These are phyloP conservation scores for Monosporozyma unispora DNA, from an alignment of 805 yeast species.

Conservation along the genomic window DNA sequence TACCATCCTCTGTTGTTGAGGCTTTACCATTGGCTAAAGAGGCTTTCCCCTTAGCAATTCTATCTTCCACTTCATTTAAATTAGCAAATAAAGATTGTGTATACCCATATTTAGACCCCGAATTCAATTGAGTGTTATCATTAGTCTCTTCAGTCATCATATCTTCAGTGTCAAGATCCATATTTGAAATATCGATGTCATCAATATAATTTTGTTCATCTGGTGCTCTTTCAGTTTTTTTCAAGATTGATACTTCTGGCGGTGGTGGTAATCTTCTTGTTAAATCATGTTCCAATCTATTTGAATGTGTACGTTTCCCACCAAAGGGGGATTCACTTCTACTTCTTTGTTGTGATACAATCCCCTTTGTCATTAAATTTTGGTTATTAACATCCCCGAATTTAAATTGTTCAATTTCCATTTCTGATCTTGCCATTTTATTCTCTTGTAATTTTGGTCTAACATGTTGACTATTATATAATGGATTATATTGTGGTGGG, in stretches of 20 bases:
- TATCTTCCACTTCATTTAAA: conserved; percentile 29
- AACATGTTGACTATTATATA: conserved; percentile 6
- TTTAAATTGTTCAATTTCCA: neutral
- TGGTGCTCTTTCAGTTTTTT: conserved; percentile 5
- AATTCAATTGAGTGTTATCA: conserved; percentile 24
- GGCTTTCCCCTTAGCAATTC: conserved; percentile 8
- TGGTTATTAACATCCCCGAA: neutral
- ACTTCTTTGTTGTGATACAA: conserved; percentile 3
- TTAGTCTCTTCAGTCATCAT: conserved; percentile 16
- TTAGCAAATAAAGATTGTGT: conserved; percentile 28
- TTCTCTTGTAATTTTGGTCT: neutral
- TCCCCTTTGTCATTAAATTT: neutral
- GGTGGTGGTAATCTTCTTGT: conserved; percentile 22
- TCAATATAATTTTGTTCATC: conserved; percentile 13
- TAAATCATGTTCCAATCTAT: neutral
- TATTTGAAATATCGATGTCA: conserved; percentile 19
- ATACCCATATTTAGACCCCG: conserved; percentile 25
- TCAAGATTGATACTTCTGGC: conserved; percentile 16
- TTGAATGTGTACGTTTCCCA: neutral
- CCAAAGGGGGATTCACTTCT: conserved; percentile 13
- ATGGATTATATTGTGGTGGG: conserved; percentile 27
- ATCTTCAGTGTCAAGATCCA: conserved; percentile 16
- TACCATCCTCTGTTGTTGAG: neutral
- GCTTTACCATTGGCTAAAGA: neutral
- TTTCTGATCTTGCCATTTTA: neutral